phyloP scores from a whole-genome alignment of 2,329 filamentous ascomycete genomes.

The Fusarium bactridioides region DNA sequence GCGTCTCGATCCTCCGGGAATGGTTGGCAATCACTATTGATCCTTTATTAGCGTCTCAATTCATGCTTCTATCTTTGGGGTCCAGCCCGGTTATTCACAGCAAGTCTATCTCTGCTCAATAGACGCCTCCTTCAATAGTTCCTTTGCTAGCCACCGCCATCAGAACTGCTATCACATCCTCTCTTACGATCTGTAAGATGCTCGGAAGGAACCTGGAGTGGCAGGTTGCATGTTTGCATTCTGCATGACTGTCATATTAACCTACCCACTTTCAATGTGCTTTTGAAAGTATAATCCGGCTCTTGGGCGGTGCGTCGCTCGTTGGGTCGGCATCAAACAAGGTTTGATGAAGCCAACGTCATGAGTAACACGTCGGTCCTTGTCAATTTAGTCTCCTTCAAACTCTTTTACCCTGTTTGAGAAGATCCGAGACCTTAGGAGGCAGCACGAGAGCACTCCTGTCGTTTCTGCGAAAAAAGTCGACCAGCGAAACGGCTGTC shows the following conservation, averaged over 20 bases:
- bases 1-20: neutral
- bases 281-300: neutral
- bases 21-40: neutral
- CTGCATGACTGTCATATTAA: conserved; percentile 3
- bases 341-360: conserved; percentile 11
- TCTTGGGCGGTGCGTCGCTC: neutral
- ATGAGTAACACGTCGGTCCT: neutral
- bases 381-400: conserved; percentile 39
- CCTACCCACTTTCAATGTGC: conserved; percentile 2
- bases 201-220: neutral
- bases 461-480: conserved; percentile 94
- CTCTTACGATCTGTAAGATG: neutral
- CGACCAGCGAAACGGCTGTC: conserved; percentile 82
- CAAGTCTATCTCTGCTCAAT: conserved; percentile 18
- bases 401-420: conserved; percentile 68
- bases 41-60: conserved; percentile 18
- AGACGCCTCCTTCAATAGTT: conserved; percentile 17
- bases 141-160: conserved; percentile 2
- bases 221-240: neutral
- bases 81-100: conserved; percentile 18
- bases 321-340: neutral
- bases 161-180: neutral
- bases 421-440: conserved; percentile 84
- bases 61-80: conserved; percentile 17
- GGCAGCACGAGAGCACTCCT: conserved; percentile 84